Percentiles rank a stretch among this genome's conserved stretches.
These are phyloP conservation scores for Diutina pseudorugosa DNA, from an alignment of 1,139 yeast genomes.

Conservation along the genomic window DNA sequence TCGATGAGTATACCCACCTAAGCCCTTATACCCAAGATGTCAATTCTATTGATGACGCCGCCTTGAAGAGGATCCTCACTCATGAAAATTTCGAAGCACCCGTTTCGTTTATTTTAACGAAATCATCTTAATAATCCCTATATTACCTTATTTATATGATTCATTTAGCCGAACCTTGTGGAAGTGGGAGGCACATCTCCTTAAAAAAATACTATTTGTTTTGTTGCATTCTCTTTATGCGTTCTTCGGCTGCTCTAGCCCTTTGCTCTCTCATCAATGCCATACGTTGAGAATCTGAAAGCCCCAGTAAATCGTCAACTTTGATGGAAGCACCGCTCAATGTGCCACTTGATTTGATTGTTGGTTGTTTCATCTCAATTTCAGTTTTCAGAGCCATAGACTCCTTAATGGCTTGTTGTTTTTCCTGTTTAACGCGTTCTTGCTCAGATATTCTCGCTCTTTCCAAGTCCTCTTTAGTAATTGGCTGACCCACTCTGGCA, in stretches of 20 bases:
- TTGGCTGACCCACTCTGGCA: slow-evolving; percentile 57
- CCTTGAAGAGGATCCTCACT: not conserved
- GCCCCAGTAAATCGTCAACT: slow-evolving; percentile 20
- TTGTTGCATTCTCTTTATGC: slow-evolving; percentile 25
- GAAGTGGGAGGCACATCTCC: not conserved
- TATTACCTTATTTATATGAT: not conserved
- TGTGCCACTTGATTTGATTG: slow-evolving; percentile 16
- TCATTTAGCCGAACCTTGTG: not conserved
- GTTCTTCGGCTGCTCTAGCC: slow-evolving; percentile 93
- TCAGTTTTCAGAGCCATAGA: slow-evolving; percentile 30
- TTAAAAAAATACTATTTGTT: not conserved
- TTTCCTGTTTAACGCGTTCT: slow-evolving; percentile 14
- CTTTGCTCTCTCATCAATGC: slow-evolving; percentile 85
- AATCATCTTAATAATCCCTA: not conserved
- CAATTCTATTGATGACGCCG: not conserved
- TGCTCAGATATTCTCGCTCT: slow-evolving; percentile 18
- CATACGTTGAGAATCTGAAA: slow-evolving; percentile 56
- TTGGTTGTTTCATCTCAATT: slow-evolving; percentile 23
- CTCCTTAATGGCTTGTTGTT: slow-evolving; percentile 23
- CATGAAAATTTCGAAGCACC: not conserved
- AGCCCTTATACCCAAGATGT: not conserved
- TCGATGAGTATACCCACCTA: not conserved
- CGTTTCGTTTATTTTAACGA: not conserved
- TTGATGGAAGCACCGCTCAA: slow-evolving; percentile 14
- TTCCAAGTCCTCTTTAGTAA: slow-evolving; percentile 52